A percentile compares a stretch with the other conserved stretches of the same genome.
Evolutionary conservation across 129 eudicot genomes (phyloP).

Genomic region (Mikania micrantha): DNA sequence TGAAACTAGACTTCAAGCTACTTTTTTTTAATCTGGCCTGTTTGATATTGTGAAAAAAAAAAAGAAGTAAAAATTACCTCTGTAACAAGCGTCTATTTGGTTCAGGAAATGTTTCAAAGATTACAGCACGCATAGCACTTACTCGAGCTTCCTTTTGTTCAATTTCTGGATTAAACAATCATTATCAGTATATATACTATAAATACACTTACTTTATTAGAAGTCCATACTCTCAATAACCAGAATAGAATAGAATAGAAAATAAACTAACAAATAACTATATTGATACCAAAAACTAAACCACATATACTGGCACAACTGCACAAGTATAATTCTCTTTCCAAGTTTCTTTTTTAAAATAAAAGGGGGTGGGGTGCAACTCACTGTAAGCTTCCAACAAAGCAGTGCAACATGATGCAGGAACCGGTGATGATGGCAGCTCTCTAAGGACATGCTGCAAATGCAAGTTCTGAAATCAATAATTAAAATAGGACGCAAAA

Average conservation of each 20-base stretch:
- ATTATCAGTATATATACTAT: constrained; percentile 6
- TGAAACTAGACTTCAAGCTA: neutral
- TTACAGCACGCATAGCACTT: constrained; percentile 77
- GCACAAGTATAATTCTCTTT: neutral
- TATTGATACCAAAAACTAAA: neutral
- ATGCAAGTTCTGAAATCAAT: constrained; percentile 7
- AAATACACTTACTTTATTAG: neutral
- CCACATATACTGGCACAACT: neutral
- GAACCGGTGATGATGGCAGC: constrained; percentile 98
- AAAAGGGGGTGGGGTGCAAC: constrained; percentile 23
- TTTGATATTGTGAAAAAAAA: neutral
- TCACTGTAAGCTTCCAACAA: constrained; percentile 90
- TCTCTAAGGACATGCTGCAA: constrained; percentile 96
- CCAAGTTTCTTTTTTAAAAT: neutral
- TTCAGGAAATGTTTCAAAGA: constrained; percentile 91
- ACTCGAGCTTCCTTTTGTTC: constrained; percentile 88
- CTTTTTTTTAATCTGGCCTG: neutral
- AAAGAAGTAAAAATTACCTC: constrained; percentile 42
- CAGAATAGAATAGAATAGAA: no score
- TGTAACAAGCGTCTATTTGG: constrained; percentile 92
- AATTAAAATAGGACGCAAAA: neutral
- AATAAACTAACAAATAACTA: neutral
- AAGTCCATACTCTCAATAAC: neutral
- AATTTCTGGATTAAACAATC: constrained; percentile 43
- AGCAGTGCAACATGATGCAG: constrained; percentile 97